Percentiles rank a stretch among this genome's conserved stretches.
Conservation (phyloP, 768 basidiomycete species). For the Naganishia friedmannii region DNA sequence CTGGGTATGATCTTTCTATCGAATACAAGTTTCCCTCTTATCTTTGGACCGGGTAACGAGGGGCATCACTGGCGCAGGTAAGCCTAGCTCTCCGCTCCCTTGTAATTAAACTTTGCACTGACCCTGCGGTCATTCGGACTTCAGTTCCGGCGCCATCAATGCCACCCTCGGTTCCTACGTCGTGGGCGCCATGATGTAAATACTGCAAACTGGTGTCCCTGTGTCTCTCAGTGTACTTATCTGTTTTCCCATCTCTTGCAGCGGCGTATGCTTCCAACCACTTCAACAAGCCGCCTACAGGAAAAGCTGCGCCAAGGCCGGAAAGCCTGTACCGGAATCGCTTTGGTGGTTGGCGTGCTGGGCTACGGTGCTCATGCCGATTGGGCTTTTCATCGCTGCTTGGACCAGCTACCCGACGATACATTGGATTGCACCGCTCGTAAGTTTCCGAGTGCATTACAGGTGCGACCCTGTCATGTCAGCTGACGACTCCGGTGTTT, state of each 20-base stretch:
- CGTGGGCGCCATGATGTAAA: conserved; percentile 36
- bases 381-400: conserved; percentile 39
- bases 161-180: conserved; percentile 41
- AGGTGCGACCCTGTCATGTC: neutral
- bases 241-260: neutral
- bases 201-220: neutral
- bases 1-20: conserved; percentile 45
- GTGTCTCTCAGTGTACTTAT: neutral
- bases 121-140: neutral
- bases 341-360: conserved; percentile 42
- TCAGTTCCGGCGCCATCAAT: conserved; percentile 40
- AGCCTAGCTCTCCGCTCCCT: neutral
- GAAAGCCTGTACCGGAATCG: conserved; percentile 34
- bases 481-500: neutral
- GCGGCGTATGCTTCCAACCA: conserved; percentile 39
- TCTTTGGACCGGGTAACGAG: conserved; percentile 40
- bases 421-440: conserved; percentile 38
- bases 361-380: conserved; percentile 39
- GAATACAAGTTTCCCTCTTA: conserved; percentile 42
- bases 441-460: neutral
- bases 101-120: neutral
- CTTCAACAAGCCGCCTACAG: conserved; percentile 37
- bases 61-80: conserved; percentile 42
- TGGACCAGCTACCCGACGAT: conserved; percentile 35
- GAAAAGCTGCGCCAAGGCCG: conserved; percentile 20